A percentile compares a stretch with the other conserved stretches of the same genome.
These are phyloP conservation scores for Hypsizygus marmoreus DNA, from an alignment of 768 basidiomycete genomes.

Conservation along the genomic window DNA sequence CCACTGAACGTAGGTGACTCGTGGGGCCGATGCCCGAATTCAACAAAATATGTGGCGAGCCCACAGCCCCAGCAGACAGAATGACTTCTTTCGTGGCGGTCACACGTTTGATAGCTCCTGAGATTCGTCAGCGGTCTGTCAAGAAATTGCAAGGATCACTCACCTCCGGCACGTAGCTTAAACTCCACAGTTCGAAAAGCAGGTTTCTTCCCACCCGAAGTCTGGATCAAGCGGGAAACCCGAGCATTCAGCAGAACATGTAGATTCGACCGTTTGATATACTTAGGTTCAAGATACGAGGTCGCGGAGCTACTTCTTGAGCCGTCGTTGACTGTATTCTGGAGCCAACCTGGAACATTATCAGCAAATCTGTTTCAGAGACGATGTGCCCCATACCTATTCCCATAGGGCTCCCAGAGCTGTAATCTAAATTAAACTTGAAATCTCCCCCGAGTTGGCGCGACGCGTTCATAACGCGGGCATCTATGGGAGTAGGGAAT, in stretches of 20 bases:
- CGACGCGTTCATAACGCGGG: constrained; percentile 15
- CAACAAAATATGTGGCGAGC: constrained; percentile 27
- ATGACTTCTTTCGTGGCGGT: constrained; percentile 31
- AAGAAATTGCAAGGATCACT: too few relatives aligned
- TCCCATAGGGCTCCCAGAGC: constrained; percentile 29
- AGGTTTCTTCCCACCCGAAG: constrained; percentile 4
- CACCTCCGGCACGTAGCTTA: constrained; percentile 1
- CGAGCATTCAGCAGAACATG: constrained; percentile 27
- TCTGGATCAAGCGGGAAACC: constrained; percentile 23
- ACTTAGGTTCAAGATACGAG: constrained; percentile 30
- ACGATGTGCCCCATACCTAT: constrained; percentile 22
- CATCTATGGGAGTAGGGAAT: constrained; percentile 20
- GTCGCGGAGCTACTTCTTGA: constrained; percentile 30
- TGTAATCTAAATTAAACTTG: constrained; percentile 31
- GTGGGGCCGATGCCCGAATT: constrained; percentile 16
- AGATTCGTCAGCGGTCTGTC: background rate
- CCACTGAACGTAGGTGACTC: constrained; percentile 8
- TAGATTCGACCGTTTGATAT: constrained; percentile 27
- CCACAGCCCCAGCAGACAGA: constrained; percentile 29
- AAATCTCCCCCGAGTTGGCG: constrained; percentile 23
- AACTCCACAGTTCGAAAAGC: constrained; percentile 15
- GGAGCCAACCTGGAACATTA: constrained; percentile 9
- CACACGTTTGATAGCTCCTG: constrained; percentile 6
- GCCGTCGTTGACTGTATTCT: constrained; percentile 21
- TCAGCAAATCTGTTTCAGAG: background rate